Evolutionary conservation across 2,329 filamentous ascomycete genomes (phyloP), one percentile per base, ranked within the genome.

Genomic region (Periconia sp.): DNA sequence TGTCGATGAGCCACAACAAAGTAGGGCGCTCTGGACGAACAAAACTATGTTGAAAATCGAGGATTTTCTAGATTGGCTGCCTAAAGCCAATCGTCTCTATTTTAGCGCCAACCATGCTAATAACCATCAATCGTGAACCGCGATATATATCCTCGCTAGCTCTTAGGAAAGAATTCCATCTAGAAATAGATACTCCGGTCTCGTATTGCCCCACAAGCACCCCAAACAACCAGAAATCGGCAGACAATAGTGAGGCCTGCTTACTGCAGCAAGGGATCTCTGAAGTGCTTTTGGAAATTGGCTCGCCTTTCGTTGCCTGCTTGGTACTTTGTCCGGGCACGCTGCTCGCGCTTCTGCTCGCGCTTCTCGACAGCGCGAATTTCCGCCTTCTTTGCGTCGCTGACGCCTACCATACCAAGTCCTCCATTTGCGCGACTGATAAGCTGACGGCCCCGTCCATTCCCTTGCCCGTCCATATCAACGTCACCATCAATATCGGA

Each of bases 221-320:
- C 7, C 28, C 28, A 15, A 7, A 4, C 30, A 17, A 10, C 16
- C 15, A 33, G 18, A 33, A 17, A 25, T 25, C 23, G 25, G 13
- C 11, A 33, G 5, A 17, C 11, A 16, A 36, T 2, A 24, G 22
- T 10, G n/a, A 15, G 24, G 6, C 15, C 21, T 19, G 38, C 25
- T 73, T 62, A 80, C 65, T 80, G 78, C 38, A 80, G 69, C 33
- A 80, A 71, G 18, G 71, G 80, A 63, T 84, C 81, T 69, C 85
- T 78, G 78, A 80, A 88, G 68, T 88, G 84, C 73, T 87, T 87
- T 69, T 95, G 89, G 76, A 81, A 81, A 73, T 96, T 96, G 48
- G 75, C 78, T 60, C 81, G 81, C 75, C 83, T 87, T 63, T 92
- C 86, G 61, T 90, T 80, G 22, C 81, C 80, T 73, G 84, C 87